phyloP scores from a whole-genome alignment of 2,329 filamentous ascomycete genomes.

The Ascochyta lentis region DNA sequence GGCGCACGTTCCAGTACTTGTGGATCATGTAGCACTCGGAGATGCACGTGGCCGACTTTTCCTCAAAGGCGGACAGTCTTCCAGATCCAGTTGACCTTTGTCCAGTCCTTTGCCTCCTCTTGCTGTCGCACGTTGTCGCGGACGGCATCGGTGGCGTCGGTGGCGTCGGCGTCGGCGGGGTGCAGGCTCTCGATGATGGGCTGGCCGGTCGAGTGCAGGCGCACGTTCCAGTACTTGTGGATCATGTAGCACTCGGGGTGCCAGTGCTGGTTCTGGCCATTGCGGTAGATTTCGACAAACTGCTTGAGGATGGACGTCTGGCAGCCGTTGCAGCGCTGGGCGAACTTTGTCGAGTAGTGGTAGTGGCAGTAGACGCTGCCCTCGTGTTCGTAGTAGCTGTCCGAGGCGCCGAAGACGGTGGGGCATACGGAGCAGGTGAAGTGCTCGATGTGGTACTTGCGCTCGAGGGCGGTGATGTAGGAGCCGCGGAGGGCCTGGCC shows the following conservation, averaged over 20 bases:
- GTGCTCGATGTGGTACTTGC: slow-evolving; percentile 96
- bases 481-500: slow-evolving; percentile 92
- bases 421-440: slow-evolving; percentile 98
- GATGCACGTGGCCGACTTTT: slow-evolving; percentile 96
- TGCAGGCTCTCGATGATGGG: slow-evolving; percentile 46
- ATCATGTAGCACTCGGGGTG: slow-evolving; percentile 99
- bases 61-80: slow-evolving; percentile 96
- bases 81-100: slow-evolving; percentile 98
- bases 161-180: slow-evolving; percentile 61
- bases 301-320: slow-evolving; percentile 98
- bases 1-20: slow-evolving; percentile 98
- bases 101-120: slow-evolving; percentile 95
- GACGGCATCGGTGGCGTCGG: slow-evolving; percentile 69
- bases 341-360: slow-evolving; percentile 97
- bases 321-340: slow-evolving; percentile 94
- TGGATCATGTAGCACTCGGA: slow-evolving; percentile 99
- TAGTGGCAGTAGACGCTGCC: slow-evolving; percentile 97
- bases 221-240: slow-evolving; percentile 99
- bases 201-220: slow-evolving; percentile 63
- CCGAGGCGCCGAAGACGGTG: slow-evolving; percentile 96
- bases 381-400: slow-evolving; percentile 99
- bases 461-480: slow-evolving; percentile 96
- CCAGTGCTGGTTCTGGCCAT: slow-evolving; percentile 98
- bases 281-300: slow-evolving; percentile 98
- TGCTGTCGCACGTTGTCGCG: slow-evolving; percentile 79